Percentiles rank a stretch among this genome's conserved stretches.
phyloP scores from a whole-genome alignment of 306 rosid species.

The Prunus campanulata region DNA sequence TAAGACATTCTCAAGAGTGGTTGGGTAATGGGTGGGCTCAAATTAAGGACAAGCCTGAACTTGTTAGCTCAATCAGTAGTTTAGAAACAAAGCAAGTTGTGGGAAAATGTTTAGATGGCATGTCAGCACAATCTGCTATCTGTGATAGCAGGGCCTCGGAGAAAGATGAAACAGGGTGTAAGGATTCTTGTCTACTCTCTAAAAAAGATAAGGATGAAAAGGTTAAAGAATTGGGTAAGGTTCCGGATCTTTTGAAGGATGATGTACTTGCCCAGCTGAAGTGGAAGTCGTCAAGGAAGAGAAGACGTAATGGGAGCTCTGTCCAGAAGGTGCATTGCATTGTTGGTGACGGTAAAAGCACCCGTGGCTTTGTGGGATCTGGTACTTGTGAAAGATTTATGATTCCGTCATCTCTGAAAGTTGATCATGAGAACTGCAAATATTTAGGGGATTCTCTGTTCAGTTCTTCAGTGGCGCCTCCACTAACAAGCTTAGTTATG shows the following conservation, averaged over 20 bases:
- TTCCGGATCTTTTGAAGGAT: conserved; percentile 68
- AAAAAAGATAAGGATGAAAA: conserved; percentile 23
- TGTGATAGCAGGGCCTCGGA: conserved; percentile 27
- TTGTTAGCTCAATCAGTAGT: conserved; percentile 35
- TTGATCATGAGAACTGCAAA: conserved; percentile 77
- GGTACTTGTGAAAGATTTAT: conserved; percentile 43
- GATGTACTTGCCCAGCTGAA: conserved; percentile 43
- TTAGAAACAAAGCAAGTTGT: conserved; percentile 25
- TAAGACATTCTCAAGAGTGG: conserved; percentile 82
- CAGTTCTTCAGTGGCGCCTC: conserved; percentile 65
- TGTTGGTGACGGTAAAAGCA: conserved; percentile 15
- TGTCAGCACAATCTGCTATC: conserved; percentile 3
- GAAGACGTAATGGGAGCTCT: conserved; percentile 40
- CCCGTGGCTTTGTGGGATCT: conserved; percentile 22
- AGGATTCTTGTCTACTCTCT: conserved; percentile 18
- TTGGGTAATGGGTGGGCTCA: conserved; percentile 54
- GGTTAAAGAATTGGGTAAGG: conserved; percentile 15
- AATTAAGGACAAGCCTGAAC: conserved; percentile 57
- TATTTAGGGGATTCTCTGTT: conserved; percentile 61
- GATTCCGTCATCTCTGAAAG: conserved; percentile 50
- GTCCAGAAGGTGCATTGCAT: conserved; percentile 22
- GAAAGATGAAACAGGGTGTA: conserved; percentile 19
- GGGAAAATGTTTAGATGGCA: conserved; percentile 17
- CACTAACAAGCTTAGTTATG: conserved; percentile 76
- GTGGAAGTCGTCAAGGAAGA: conserved; percentile 69